Evolutionary conservation across 2,329 filamentous ascomycete species (phyloP).

Genomic region (Colletotrichum filicis): DNA sequence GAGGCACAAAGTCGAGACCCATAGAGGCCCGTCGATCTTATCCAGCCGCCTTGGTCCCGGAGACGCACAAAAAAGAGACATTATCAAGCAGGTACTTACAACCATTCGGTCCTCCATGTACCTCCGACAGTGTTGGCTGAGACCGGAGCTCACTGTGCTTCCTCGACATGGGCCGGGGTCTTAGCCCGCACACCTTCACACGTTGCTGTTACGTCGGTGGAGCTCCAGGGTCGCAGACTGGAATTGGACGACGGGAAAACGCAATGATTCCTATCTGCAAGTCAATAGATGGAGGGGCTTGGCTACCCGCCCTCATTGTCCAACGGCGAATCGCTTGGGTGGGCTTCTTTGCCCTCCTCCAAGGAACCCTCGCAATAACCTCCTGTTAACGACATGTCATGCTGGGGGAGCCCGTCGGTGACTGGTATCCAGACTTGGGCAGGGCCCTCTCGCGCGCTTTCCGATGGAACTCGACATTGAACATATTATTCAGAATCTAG

Average conservation of each 20-base stretch:
- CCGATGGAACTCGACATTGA: slow-evolving; percentile 18
- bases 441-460: slow-evolving; percentile 27
- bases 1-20: slow-evolving; percentile 26
- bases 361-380: slow-evolving; percentile 26
- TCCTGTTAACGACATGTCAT: slow-evolving; percentile 34
- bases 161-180: slow-evolving; percentile 12
- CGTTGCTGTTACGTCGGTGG: slow-evolving; percentile 36
- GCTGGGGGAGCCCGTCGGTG: slow-evolving; percentile 25
- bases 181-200: slow-evolving; percentile 30
- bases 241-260: slow-evolving; percentile 28
- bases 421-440: slow-evolving; percentile 1
- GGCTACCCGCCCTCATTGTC: slow-evolving; percentile 22
- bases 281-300: slow-evolving; percentile 32
- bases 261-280: slow-evolving; percentile 35
- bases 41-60: slow-evolving; percentile 23
- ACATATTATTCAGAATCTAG: slow-evolving; percentile 1
- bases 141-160: slow-evolving; percentile 14
- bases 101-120: slow-evolving; percentile 10
- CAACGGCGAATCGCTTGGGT: slow-evolving; percentile 32
- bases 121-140: slow-evolving; percentile 23
- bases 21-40: slow-evolving; percentile 21
- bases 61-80: slow-evolving; percentile 3
- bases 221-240: slow-evolving; percentile 22
- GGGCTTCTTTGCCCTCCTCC: slow-evolving; percentile 25
- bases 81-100: slow-evolving; percentile 3